Evolutionary conservation across 306 rosid genomes (phyloP).

Genomic region (Acacia acuminata): DNA sequence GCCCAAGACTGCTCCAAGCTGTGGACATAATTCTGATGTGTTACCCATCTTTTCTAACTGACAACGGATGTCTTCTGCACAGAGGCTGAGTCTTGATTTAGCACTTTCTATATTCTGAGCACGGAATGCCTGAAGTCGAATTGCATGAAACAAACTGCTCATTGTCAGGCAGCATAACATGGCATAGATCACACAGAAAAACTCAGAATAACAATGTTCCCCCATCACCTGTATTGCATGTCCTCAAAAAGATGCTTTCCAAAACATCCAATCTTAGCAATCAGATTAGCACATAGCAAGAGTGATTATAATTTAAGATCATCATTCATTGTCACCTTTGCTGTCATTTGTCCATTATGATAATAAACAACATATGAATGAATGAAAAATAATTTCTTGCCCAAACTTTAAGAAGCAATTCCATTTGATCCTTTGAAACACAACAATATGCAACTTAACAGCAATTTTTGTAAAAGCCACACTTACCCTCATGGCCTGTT

Average conservation of each 20-base stretch:
- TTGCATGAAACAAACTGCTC: conserved; percentile 30
- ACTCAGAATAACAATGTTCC: conserved; percentile 18
- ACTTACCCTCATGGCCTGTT: conserved; percentile 98
- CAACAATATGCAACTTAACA: background rate
- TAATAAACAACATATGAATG: background rate
- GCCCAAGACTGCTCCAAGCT: conserved; percentile 98
- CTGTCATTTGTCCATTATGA: background rate
- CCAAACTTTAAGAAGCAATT: background rate
- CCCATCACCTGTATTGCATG: background rate
- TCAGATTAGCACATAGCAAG: conserved; percentile 22
- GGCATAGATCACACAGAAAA: background rate
- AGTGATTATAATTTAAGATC: conserved; percentile 9
- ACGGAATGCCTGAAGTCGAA: conserved; percentile 74
- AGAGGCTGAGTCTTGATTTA: conserved; percentile 82
- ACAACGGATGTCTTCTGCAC: conserved; percentile 78
- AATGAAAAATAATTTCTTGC: background rate
- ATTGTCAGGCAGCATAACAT: conserved; percentile 25
- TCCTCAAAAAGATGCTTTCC: conserved; percentile 11
- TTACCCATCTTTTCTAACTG: conserved; percentile 73
- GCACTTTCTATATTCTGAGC: conserved; percentile 95
- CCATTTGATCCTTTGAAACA: conserved; percentile 27
- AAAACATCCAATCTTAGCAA: conserved; percentile 14
- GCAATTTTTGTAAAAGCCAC: conserved; percentile 5
- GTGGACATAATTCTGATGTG: conserved; percentile 88
- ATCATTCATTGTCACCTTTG: conserved; percentile 9